phyloP scores from a whole-genome alignment of 768 basidiomycete genomes.

The Lanmaoa pseudosensibilis region DNA sequence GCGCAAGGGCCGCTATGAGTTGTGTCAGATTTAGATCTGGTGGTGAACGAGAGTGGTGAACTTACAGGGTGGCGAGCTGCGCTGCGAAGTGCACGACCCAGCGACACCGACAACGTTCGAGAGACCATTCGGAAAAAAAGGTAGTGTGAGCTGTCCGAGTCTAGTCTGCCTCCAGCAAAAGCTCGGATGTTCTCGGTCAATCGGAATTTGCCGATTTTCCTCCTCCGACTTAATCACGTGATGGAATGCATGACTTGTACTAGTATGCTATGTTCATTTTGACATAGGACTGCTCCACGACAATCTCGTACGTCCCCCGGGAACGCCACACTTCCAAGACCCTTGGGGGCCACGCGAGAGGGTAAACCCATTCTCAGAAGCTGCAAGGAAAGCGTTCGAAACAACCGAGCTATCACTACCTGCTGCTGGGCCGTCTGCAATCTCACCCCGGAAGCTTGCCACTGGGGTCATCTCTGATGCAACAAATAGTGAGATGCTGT shows the following conservation, averaged over 20 bases:
- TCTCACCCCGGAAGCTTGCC: background rate
- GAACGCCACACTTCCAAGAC: constrained; percentile 44
- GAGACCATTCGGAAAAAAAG: constrained; percentile 44
- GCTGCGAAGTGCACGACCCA: constrained; percentile 42
- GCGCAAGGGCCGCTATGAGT: constrained; percentile 52
- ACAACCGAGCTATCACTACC: background rate
- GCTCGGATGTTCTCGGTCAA: constrained; percentile 34
- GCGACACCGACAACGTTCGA: constrained; percentile 44
- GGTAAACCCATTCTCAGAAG: constrained; percentile 56
- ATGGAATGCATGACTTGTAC: background rate
- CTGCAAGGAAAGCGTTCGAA: constrained; percentile 40
- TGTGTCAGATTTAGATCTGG: constrained; percentile 4
- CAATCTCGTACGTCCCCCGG: constrained; percentile 32
- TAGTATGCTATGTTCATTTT: background rate
- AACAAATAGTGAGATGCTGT: constrained; percentile 26
- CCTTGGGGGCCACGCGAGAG: constrained; percentile 34
- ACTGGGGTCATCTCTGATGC: constrained; percentile 19
- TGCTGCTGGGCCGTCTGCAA: background rate
- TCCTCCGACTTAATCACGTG: constrained; percentile 23
- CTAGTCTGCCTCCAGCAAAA: constrained; percentile 13
- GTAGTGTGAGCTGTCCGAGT: constrained; percentile 10
- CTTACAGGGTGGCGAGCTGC: constrained; percentile 40
- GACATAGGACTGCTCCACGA: constrained; percentile 9
- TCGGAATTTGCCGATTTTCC: constrained; percentile 27
- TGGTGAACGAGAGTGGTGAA: background rate